These are phyloP conservation scores for Postia placenta DNA, from an alignment of 768 basidiomycete species.

Conservation along the genomic window DNA sequence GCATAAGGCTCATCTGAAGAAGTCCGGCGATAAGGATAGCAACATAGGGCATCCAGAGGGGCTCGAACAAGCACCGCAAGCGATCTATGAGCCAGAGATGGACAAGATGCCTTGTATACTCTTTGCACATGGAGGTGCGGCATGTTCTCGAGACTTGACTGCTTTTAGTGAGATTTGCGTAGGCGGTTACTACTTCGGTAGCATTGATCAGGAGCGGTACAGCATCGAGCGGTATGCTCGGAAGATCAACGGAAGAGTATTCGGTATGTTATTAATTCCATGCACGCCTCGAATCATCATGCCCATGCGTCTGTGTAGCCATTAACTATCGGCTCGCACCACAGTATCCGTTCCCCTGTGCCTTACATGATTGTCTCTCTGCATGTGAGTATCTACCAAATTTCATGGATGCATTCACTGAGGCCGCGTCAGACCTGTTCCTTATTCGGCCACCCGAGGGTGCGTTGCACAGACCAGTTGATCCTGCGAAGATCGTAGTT, in stretches of 20 bases:
- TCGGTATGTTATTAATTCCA: constrained; percentile 40
- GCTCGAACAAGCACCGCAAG: neutral
- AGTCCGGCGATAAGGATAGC: neutral
- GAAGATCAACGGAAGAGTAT: constrained; percentile 89
- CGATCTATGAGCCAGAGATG: constrained; percentile 58
- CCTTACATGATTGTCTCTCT: constrained; percentile 82
- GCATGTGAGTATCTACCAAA: constrained; percentile 52
- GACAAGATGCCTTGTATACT: constrained; percentile 82
- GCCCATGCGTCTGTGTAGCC: constrained; percentile 38
- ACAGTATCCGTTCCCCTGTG: constrained; percentile 95
- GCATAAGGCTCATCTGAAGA: constrained; percentile 40
- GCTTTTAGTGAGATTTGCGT: constrained; percentile 3
- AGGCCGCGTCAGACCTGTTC: constrained; percentile 60
- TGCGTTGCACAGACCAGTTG: constrained; percentile 71
- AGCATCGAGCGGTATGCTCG: constrained; percentile 81
- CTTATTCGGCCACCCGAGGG: constrained; percentile 82
- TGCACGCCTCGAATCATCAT: neutral
- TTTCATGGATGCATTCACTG: neutral
- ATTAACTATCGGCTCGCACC: constrained; percentile 87
- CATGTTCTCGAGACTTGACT: neutral
- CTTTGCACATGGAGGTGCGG: constrained; percentile 69
- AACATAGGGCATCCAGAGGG: constrained; percentile 9
- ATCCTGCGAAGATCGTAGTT: constrained; percentile 77
- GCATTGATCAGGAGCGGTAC: constrained; percentile 72
- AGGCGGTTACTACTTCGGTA: constrained; percentile 86